These are phyloP conservation scores for Trichomonascaceae sp. DNA, from an alignment of 1,139 yeast genomes.

Conservation along the genomic window DNA sequence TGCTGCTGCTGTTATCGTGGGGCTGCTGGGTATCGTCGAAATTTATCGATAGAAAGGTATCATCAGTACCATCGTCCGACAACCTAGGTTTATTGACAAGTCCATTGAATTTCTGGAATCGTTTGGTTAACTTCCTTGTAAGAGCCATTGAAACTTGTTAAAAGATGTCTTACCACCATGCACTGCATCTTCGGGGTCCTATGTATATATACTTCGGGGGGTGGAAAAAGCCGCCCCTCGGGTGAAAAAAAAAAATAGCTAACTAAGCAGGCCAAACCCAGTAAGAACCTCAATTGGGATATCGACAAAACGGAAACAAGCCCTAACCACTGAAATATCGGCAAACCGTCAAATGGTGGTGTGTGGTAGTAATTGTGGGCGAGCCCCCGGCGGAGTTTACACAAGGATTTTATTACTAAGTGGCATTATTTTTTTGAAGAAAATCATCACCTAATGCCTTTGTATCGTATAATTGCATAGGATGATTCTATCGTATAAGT, in stretches of 20 bases:
- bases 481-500: not conserved
- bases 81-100: conserved; percentile 8
- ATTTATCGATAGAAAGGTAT: conserved; percentile 2
- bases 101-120: conserved; percentile 22
- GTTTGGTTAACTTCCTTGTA: conserved; percentile 22
- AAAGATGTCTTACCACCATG: not conserved
- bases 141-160: conserved; percentile 21
- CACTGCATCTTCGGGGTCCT: not conserved
- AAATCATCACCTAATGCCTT: not conserved
- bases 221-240: not conserved
- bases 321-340: not conserved
- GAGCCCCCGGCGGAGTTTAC: not conserved
- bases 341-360: not conserved
- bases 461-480: not conserved
- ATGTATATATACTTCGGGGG: not conserved
- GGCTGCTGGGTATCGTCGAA: conserved; percentile 5
- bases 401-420: too few species aligned
- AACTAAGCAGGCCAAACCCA: not conserved
- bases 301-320: not conserved
- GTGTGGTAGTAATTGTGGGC: not conserved
- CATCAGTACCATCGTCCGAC: not conserved
- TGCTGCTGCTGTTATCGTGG: not conserved
- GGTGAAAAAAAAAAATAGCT: not conserved
- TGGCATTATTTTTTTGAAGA: too few species aligned
- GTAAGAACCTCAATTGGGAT: not conserved